These are phyloP conservation scores for Heliosperma pusillum DNA, from an alignment of 148 eudicot species.

Conservation along the genomic window DNA sequence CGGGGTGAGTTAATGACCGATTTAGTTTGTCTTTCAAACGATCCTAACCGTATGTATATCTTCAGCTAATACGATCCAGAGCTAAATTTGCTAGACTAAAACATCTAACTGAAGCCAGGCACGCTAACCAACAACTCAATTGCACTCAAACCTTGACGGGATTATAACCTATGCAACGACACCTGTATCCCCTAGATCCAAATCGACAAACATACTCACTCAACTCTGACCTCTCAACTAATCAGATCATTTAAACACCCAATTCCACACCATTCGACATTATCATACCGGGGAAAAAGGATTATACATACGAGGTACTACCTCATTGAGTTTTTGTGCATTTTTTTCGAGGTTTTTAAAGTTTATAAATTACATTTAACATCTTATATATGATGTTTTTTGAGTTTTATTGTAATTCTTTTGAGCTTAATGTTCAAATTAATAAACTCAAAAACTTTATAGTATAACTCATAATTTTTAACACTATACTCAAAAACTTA, in stretches of 20 bases:
- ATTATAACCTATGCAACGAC: not conserved
- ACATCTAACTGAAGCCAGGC: not conserved
- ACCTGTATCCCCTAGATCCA: not conserved
- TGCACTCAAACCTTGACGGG: not conserved
- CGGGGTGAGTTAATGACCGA: not conserved
- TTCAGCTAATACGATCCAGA: not conserved
- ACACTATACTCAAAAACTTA: too few species aligned
- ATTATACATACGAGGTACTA: too few species aligned
- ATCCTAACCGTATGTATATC: not conserved
- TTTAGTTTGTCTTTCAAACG: not conserved
- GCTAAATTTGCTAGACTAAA: not conserved
- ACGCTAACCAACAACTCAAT: not conserved
- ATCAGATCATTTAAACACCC: not conserved
- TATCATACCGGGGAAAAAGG: too few species aligned
- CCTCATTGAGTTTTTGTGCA: too few species aligned
- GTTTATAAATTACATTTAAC: too few species aligned
- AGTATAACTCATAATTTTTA: too few species aligned
- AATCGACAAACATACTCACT: not conserved
- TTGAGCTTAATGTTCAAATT: too few species aligned
- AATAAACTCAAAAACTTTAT: too few species aligned
- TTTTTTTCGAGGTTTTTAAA: too few species aligned
- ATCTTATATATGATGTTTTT: too few species aligned
- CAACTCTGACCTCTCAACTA: not conserved
- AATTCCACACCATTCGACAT: not conserved
- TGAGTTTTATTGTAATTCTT: too few species aligned